Evolutionary conservation across 192 early-diverging fungal species (phyloP), one percentile per base, ranked within the genome.

Genomic region (Pilobolus umbonatus): DNA sequence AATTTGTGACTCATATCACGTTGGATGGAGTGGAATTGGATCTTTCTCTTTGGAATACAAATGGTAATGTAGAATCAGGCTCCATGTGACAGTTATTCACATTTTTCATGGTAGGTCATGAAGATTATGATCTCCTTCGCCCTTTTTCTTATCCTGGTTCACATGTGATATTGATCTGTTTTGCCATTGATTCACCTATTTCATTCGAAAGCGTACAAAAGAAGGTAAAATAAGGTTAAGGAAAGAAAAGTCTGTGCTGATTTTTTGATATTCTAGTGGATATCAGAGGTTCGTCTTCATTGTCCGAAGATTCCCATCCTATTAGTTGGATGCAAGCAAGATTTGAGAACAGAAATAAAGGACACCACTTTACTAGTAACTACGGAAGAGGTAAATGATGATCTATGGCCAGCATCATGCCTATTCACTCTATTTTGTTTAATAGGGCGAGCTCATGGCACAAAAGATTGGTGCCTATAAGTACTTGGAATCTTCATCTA

Each of bases 141-240:
- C 88, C 89, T 25, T 79, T 96, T 40, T 93, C 89, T 5, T 98
- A 97, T 71, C 87, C 93, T 5, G 92, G 90, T 71, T 86, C 92
- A 15, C 84, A 96, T 73, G 90, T 94, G 45, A 89, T 98, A 51
- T 73, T 98, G 52, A 90, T 98, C 68, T 92, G 90, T 73, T 97
- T 94, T 66, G 85, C 90, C 36, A 83, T 97, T 57, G 90, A 88
- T 62, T 85, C 89, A 26, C 84, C 84, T 17, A 81, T 85, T 62
- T 88, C 87, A 21, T 85, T 91, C 60, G 88, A 92, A 32, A 96
- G 91, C 63, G 83, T 94, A 21, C 71, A 75, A 59, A 85, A 88
- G 42, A 77, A 79, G 73, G 80, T 77, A 74, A 24, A 17, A 2
- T n/a, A n/a, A n/a, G n/a, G n/a, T 25, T 40, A 22, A 21, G n/a